A percentile compares a stretch with the other conserved stretches of the same genome.
Evolutionary conservation across 257 asterid genomes (phyloP).

Genomic region (Lithospermum erythrorhizon): DNA sequence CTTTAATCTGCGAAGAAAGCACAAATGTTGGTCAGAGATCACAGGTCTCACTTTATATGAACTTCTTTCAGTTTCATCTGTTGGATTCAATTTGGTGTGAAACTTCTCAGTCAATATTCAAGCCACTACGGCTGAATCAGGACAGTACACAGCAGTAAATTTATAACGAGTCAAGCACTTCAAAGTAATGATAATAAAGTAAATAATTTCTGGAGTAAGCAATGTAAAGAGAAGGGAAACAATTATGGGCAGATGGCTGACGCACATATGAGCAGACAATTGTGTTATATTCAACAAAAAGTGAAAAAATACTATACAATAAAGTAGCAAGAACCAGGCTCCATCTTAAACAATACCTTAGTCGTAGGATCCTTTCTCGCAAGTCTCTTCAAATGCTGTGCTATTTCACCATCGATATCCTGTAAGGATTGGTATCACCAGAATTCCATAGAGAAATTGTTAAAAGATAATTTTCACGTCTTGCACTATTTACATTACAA

Average conservation of each 20-base stretch:
- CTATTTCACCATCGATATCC: constrained; percentile 82
- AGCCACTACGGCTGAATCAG: no score
- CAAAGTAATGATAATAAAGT: no score
- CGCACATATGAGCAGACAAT: not conserved
- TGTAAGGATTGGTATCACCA: constrained; percentile 16
- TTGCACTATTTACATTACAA: no score
- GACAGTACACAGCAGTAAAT: not conserved
- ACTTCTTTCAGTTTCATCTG: not conserved
- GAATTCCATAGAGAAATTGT: not conserved
- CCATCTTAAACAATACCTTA: constrained; percentile 38
- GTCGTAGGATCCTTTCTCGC: constrained; percentile 91
- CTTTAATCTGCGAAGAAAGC: constrained; percentile 66
- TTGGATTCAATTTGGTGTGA: not conserved
- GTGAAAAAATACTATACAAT: not conserved
- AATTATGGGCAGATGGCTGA: not conserved
- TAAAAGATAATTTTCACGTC: no score
- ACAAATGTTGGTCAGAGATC: constrained; percentile 16
- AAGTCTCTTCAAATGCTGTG: constrained; percentile 88
- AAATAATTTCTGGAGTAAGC: not conserved
- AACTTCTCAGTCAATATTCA: no score
- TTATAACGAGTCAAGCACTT: not conserved
- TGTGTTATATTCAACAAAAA: not conserved
- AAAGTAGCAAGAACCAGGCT: not conserved
- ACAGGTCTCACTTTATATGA: not conserved
- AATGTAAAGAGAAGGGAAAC: no score